Conservation (phyloP, 192 early-diverging fungal genomes). For the Linnemannia schmuckeri region DNA sequence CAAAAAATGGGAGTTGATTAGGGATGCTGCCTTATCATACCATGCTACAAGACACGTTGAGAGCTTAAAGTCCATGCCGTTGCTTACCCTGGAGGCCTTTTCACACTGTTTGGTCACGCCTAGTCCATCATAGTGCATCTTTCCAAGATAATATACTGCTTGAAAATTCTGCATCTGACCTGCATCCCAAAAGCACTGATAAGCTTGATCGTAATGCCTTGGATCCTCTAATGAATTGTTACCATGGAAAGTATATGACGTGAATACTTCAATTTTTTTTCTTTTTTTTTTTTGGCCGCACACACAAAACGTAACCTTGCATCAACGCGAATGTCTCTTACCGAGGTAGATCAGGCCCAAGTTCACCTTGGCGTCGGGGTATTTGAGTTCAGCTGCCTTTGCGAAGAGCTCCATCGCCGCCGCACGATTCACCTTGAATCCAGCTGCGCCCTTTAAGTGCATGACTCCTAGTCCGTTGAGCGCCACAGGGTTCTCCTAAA, state of each 20-base stretch:
- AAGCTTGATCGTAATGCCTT: constrained; percentile 52
- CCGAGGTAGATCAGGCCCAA: constrained; percentile 60
- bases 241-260: background rate
- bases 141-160: constrained; percentile 85
- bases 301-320: background rate
- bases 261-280: too few relatives aligned
- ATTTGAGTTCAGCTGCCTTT: constrained; percentile 74
- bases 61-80: background rate
- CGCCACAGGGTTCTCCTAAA: constrained; percentile 71
- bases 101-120: constrained; percentile 69
- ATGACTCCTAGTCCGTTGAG: constrained; percentile 88
- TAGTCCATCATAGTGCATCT: constrained; percentile 73
- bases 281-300: too few relatives aligned
- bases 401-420: constrained; percentile 76
- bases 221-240: constrained; percentile 37
- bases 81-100: constrained; percentile 73
- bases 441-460: constrained; percentile 75
- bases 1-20: background rate
- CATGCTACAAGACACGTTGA: background rate
- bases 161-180: constrained; percentile 74
- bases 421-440: constrained; percentile 60
- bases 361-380: constrained; percentile 86
- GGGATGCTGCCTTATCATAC: too few relatives aligned
- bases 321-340: constrained; percentile 15
- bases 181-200: constrained; percentile 69